Percentiles rank a stretch among this genome's conserved stretches.
Evolutionary conservation across 2,329 filamentous ascomycete genomes (phyloP).

Genomic region (Byssothecium circinans): DNA sequence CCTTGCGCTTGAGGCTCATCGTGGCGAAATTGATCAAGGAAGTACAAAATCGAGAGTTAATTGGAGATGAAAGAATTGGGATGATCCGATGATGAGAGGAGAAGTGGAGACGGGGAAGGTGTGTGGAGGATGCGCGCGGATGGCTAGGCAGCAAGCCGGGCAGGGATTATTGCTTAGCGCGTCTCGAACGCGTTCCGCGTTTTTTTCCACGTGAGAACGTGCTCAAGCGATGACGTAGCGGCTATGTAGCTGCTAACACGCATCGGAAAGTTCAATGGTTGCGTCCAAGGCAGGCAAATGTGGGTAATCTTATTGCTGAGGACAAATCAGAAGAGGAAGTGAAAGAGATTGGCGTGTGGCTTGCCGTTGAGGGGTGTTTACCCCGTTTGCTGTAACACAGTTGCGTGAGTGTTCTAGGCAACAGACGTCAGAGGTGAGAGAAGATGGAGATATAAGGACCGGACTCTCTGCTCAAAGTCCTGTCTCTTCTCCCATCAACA

Average conservation of each 20-base stretch:
- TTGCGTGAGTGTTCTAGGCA: slow-evolving; percentile 14
- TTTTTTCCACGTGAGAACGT: slow-evolving; percentile 4
- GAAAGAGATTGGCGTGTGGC: slow-evolving; percentile 2
- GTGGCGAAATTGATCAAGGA: slow-evolving; percentile 10
- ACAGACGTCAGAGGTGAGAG: slow-evolving; percentile 25
- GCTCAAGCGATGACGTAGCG: slow-evolving; percentile 1
- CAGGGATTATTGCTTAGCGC: background rate
- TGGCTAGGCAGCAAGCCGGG: background rate
- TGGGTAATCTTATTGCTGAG: background rate
- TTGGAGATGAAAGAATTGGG: slow-evolving; percentile 4
- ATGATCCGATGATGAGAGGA: slow-evolving; percentile 1
- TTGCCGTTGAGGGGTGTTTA: slow-evolving; percentile 10
- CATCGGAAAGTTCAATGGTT: background rate
- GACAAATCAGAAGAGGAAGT: slow-evolving; percentile 7
- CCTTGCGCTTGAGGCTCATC: slow-evolving; percentile 57
- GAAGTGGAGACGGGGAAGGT: slow-evolving; percentile 3
- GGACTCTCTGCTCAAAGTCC: background rate
- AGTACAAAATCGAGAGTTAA: background rate
- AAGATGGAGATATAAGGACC: slow-evolving; percentile 5
- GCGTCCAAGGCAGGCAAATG: background rate
- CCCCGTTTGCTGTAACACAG: background rate
- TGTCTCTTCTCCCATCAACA: background rate
- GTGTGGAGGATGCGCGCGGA: slow-evolving; percentile 5
- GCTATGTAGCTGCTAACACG: background rate
- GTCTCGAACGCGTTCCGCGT: background rate